Percentiles rank a stretch among this genome's conserved stretches.
These are phyloP conservation scores for Podaxis sp. DNA, from an alignment of 768 basidiomycete genomes.

Conservation along the genomic window DNA sequence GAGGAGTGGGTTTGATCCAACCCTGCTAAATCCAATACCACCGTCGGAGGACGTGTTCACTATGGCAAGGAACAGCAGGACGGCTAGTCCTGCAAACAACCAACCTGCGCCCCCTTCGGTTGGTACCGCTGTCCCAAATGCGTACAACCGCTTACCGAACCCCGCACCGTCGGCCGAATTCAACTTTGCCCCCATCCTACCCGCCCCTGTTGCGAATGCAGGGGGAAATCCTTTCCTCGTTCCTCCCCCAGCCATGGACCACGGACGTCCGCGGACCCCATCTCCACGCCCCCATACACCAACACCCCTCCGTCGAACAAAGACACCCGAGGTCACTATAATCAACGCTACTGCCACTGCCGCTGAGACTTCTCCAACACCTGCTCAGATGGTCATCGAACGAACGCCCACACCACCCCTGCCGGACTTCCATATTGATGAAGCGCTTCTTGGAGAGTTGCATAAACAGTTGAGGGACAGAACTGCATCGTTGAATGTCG, in stretches of 20 bases:
- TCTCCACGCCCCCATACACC: slow-evolving; percentile 18
- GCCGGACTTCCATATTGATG: slow-evolving; percentile 75
- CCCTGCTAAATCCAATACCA: slow-evolving; percentile 53
- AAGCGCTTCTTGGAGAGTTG: slow-evolving; percentile 48
- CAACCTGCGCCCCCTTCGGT: not conserved
- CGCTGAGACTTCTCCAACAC: slow-evolving; percentile 18
- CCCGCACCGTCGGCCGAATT: not conserved
- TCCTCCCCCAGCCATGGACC: not conserved
- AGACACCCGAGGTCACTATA: slow-evolving; percentile 16
- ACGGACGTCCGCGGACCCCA: slow-evolving; percentile 8
- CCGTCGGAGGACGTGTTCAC: slow-evolving; percentile 17
- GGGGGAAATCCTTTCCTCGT: slow-evolving; percentile 10
- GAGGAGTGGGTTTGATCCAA: slow-evolving; percentile 47
- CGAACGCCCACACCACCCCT: slow-evolving; percentile 70
- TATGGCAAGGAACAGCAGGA: not conserved
- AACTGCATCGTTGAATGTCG: slow-evolving; percentile 70
- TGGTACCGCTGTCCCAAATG: not conserved
- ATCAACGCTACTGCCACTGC: slow-evolving; percentile 13
- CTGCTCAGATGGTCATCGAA: slow-evolving; percentile 50
- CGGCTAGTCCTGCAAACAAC: slow-evolving; percentile 13
- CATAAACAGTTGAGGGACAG: slow-evolving; percentile 44
- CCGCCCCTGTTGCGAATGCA: not conserved
- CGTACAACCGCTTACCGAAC: not conserved
- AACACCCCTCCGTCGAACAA: slow-evolving; percentile 17
- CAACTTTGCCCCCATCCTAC: not conserved